phyloP scores from a whole-genome alignment of 1,284 basidiomycete species.

The Marasmius tenuissimus region DNA sequence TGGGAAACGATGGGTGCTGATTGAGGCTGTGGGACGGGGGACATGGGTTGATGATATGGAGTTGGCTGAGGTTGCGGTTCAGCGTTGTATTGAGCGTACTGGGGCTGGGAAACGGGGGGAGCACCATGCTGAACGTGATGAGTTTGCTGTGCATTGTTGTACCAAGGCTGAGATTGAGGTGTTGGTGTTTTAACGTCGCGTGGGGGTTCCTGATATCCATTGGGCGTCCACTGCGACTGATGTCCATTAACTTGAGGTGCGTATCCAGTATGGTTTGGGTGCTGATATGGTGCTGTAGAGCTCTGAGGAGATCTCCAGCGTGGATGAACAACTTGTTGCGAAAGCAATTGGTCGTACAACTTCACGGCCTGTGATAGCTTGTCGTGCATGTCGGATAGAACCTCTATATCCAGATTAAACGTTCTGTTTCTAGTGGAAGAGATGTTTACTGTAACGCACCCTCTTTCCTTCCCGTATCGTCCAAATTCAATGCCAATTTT shows the following conservation, averaged over 20 bases:
- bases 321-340: constrained; percentile 77
- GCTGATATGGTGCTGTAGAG: constrained; percentile 29
- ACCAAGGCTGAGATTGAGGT: constrained; percentile 12
- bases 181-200: constrained; percentile 5
- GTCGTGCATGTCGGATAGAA: constrained; percentile 90
- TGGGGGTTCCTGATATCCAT: constrained; percentile 7
- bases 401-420: constrained; percentile 47
- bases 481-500: constrained; percentile 82
- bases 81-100: constrained; percentile 9
- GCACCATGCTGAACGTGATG: constrained; percentile 3
- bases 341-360: constrained; percentile 85
- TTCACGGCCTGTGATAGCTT: constrained; percentile 91
- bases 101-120: constrained; percentile 4
- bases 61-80: constrained; percentile 20
- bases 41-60: constrained; percentile 1
- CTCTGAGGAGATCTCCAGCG: constrained; percentile 52
- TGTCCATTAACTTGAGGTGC: constrained; percentile 23
- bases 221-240: constrained; percentile 26
- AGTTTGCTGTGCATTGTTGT: constrained; percentile 7
- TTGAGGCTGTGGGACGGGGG: constrained; percentile 10
- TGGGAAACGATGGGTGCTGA: constrained; percentile 17
- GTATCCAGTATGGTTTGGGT: constrained; percentile 11
- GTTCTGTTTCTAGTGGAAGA: constrained; percentile 5
- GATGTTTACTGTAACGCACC: constrained; percentile 46
- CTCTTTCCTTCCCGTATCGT: constrained; percentile 87